Conservation (phyloP, 768 basidiomycete species). For the Pisolithus tinctorius region DNA sequence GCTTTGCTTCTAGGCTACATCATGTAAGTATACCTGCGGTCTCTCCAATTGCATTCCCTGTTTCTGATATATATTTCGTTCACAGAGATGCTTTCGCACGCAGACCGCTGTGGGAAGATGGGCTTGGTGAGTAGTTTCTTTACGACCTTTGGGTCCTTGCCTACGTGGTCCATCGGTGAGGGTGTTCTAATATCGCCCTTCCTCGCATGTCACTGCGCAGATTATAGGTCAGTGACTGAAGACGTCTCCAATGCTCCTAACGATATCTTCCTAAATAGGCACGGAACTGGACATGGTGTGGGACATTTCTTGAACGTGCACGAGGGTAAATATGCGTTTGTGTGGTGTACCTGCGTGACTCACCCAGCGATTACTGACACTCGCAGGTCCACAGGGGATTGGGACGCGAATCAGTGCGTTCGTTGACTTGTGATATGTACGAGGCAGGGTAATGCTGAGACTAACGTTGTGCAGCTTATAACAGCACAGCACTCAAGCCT, state of each 20-base stretch:
- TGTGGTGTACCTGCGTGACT: neutral
- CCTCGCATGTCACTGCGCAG: conserved; percentile 23
- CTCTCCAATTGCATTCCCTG: neutral
- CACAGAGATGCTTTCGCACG: conserved; percentile 76
- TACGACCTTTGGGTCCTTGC: neutral
- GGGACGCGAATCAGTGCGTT: conserved; percentile 34
- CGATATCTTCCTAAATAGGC: conserved; percentile 36
- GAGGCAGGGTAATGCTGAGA: neutral
- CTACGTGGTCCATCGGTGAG: neutral
- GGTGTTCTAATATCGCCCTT: neutral
- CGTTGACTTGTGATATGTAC: neutral
- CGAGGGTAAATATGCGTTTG: conserved; percentile 40
- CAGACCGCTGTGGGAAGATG: conserved; percentile 77
- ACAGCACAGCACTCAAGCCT: conserved; percentile 62
- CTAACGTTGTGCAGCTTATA: conserved; percentile 41
- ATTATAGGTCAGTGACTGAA: conserved; percentile 43
- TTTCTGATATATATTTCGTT: neutral
- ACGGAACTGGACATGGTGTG: conserved; percentile 93
- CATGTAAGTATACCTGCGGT: conserved; percentile 34
- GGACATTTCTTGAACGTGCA: conserved; percentile 94
- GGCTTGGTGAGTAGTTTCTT: conserved; percentile 51
- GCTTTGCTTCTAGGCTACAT: conserved; percentile 37
- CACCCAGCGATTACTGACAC: conserved; percentile 10
- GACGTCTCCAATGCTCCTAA: neutral
- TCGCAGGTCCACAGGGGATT: conserved; percentile 49